Percentiles rank a stretch among this genome's conserved stretches.
These are phyloP conservation scores for Beauveria sp. DNA, from an alignment of 2,329 filamentous ascomycete genomes.

Conservation along the genomic window DNA sequence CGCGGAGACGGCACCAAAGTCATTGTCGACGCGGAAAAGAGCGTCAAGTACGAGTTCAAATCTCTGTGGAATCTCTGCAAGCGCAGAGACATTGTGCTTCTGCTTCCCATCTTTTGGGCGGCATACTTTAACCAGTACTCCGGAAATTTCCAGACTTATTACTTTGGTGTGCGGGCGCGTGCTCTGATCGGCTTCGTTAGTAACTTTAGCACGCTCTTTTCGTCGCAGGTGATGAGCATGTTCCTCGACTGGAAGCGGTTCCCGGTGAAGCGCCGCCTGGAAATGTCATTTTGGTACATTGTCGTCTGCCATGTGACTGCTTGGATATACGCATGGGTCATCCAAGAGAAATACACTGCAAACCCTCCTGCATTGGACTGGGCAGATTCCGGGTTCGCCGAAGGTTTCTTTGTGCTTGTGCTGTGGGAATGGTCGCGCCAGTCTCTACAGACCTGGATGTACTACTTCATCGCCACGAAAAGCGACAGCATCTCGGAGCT, in stretches of 20 bases:
- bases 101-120: constrained; percentile 21
- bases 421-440: constrained; percentile 45
- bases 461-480: constrained; percentile 46
- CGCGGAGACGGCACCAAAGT: constrained; percentile 20
- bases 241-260: constrained; percentile 34
- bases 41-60: constrained; percentile 18
- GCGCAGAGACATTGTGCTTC: constrained; percentile 17
- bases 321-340: constrained; percentile 46
- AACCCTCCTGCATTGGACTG: constrained; percentile 33
- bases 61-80: constrained; percentile 15
- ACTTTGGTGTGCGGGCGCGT: constrained; percentile 32
- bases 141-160: constrained; percentile 40
- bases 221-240: constrained; percentile 35
- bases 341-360: constrained; percentile 42
- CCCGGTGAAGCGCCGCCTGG: constrained; percentile 33
- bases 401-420: constrained; percentile 40
- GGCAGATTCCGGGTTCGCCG: constrained; percentile 33
- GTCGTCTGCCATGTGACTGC: constrained; percentile 36
- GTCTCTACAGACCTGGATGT: constrained; percentile 47
- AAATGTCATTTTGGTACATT: constrained; percentile 37
- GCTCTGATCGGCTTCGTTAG: constrained; percentile 39
- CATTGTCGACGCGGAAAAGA: constrained; percentile 16
- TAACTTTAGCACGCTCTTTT: constrained; percentile 28
- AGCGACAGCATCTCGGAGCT: constrained; percentile 49
- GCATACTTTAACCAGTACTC: constrained; percentile 25